These are phyloP conservation scores for Salisapilia sapeloensis DNA, from an alignment of 352 stramenopile species.

Conservation along the genomic window DNA sequence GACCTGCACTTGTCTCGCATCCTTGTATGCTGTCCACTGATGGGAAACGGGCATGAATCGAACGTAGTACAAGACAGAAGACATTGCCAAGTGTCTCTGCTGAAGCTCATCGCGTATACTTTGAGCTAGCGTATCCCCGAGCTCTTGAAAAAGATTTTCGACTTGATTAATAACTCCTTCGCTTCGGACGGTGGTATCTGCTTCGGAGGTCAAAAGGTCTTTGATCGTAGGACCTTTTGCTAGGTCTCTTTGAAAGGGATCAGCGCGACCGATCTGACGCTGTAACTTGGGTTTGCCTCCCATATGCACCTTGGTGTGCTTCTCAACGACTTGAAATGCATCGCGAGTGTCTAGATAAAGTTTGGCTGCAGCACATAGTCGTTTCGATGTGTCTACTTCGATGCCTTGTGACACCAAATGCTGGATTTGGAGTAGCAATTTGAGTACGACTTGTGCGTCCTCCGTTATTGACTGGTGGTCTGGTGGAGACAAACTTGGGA, in stretches of 20 bases:
- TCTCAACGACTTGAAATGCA: slow-evolving; percentile 48
- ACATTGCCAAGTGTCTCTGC: slow-evolving; percentile 29
- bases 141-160: slow-evolving; percentile 48
- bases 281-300: slow-evolving; percentile 24
- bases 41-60: slow-evolving; percentile 36
- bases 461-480: too few species aligned
- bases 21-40: slow-evolving; percentile 51
- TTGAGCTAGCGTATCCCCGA: slow-evolving; percentile 23
- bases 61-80: slow-evolving; percentile 38
- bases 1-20: slow-evolving; percentile 40
- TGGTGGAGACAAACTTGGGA: too few species aligned
- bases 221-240: too few species aligned
- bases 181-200: too few species aligned
- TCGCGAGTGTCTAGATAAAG: slow-evolving; percentile 63
- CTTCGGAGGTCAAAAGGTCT: too few species aligned
- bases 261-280: slow-evolving; percentile 31
- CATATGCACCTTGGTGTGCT: slow-evolving; percentile 23
- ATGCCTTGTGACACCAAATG: slow-evolving; percentile 10
- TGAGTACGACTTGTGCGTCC: slow-evolving; percentile 18
- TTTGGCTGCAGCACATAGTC: slow-evolving; percentile 37
- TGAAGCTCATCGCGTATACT: slow-evolving; percentile 33
- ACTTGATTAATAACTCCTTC: slow-evolving; percentile 36
- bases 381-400: slow-evolving; percentile 8
- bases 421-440: slow-evolving; percentile 60
- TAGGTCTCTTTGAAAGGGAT: too few species aligned